These are phyloP conservation scores for Tolypocladium tundrense DNA, from an alignment of 2,329 filamentous ascomycete genomes.

Conservation along the genomic window DNA sequence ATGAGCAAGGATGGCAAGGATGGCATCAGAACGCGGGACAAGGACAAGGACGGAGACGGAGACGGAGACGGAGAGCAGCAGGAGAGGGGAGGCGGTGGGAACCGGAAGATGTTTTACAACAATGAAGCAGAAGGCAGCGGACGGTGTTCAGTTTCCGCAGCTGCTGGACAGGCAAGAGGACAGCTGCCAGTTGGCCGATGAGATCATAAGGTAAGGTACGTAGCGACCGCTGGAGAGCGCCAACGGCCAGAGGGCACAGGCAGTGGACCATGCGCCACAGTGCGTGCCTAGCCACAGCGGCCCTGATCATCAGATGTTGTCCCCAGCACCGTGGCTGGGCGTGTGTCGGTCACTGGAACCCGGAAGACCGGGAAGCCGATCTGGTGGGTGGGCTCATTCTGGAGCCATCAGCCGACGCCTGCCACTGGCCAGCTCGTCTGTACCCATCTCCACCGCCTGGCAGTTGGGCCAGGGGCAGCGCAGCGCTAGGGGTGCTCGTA, in stretches of 20 bases:
- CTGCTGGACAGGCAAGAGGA: not conserved
- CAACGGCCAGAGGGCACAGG: not conserved
- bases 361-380: constrained; percentile 21
- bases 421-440: not conserved
- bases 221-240: not conserved
- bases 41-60: not conserved
- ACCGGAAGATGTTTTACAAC: not conserved
- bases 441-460: not conserved
- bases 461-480: not conserved
- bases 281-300: not conserved
- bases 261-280: not conserved
- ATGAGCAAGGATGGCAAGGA: not conserved
- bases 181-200: not conserved
- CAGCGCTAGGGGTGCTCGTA: not conserved
- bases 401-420: constrained; percentile 10
- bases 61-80: too few species aligned
- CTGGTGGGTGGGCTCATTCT: constrained; percentile 25
- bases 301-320: not conserved
- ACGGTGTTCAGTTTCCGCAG: not conserved
- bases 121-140: not conserved
- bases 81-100: not conserved
- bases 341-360: not conserved
- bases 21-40: not conserved
- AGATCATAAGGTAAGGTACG: not conserved
- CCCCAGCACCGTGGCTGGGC: not conserved